Evolutionary conservation across 768 basidiomycete genomes (phyloP).

Genomic region (Pleurotus ostreatus): DNA sequence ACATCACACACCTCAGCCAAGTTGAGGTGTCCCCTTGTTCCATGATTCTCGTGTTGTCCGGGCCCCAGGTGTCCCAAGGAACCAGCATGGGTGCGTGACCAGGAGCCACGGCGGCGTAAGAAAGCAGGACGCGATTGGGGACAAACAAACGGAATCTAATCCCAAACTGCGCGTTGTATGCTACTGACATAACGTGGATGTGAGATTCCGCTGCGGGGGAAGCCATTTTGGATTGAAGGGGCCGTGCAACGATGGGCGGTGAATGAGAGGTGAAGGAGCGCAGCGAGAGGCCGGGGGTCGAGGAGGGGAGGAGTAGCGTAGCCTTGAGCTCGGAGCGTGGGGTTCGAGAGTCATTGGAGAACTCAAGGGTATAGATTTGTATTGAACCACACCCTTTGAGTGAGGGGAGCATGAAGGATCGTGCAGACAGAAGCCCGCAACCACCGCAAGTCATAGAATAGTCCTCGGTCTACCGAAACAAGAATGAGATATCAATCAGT

Average conservation of each 20-base stretch:
- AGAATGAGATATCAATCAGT: background rate
- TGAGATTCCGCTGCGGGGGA: slow-evolving; percentile 13
- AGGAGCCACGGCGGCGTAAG: background rate
- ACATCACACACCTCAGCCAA: slow-evolving; percentile 12
- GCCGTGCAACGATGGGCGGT: slow-evolving; percentile 25
- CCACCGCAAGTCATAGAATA: slow-evolving; percentile 28
- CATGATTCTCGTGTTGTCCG: slow-evolving; percentile 12
- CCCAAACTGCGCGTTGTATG: background rate
- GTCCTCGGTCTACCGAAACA: background rate
- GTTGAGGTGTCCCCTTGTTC: background rate
- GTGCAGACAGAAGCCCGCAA: slow-evolving; percentile 42
- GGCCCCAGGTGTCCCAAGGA: slow-evolving; percentile 15
- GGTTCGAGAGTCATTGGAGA: background rate
- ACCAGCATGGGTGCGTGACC: background rate
- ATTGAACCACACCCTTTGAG: slow-evolving; percentile 30
- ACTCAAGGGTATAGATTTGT: slow-evolving; percentile 38
- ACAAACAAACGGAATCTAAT: slow-evolving; percentile 11
- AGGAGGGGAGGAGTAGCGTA: slow-evolving; percentile 13
- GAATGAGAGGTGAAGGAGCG: slow-evolving; percentile 25
- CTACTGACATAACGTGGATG: slow-evolving; percentile 9
- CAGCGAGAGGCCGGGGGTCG: slow-evolving; percentile 11
- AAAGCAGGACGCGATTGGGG: slow-evolving; percentile 10
- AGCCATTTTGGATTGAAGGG: slow-evolving; percentile 21
- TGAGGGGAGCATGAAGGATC: slow-evolving; percentile 40
- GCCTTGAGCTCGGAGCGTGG: slow-evolving; percentile 7